Conservation (phyloP, 345 rosid genomes). For the rapeseed (Brassica napus) region Da-Ae NC_063452.1:3880001-3880500, state of each 20-base stretch:
- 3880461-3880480: neutral
- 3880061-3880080: conserved; percentile 30
- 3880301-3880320: conserved; percentile 53
- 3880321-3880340: conserved; percentile 35
- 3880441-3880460: neutral
- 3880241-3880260: conserved; percentile 41
- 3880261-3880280: conserved; percentile 43
- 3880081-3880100: conserved; percentile 19
- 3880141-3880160: conserved; percentile 48
- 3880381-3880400: conserved; percentile 8
- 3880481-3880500: neutral
- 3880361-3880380: conserved; percentile 39
- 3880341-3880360: conserved; percentile 41
- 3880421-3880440: neutral
- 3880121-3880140: conserved; percentile 34
- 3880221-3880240: conserved; percentile 35
- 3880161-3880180: conserved; percentile 61
- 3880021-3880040: neutral
- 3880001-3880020: neutral
- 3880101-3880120: neutral
- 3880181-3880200: conserved; percentile 50
- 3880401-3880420: neutral
- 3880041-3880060: conserved; percentile 12
- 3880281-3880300: conserved; percentile 43
- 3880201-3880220: conserved; percentile 19